phyloP scores from a whole-genome alignment of 2,329 filamentous ascomycete genomes.

The Atkinsonella hypoxylon region DNA sequence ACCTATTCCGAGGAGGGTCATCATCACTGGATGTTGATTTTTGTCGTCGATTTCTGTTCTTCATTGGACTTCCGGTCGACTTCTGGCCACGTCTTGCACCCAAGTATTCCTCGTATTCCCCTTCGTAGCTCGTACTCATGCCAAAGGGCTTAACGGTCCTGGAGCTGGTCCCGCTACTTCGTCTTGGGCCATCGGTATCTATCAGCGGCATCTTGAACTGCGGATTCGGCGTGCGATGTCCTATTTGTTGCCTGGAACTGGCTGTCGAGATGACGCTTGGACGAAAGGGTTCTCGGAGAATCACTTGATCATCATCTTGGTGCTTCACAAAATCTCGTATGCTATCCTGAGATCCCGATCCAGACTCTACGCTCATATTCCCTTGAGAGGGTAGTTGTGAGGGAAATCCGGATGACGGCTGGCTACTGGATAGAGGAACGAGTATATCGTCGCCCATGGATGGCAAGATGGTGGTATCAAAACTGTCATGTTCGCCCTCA shows the following conservation, averaged over 20 bases:
- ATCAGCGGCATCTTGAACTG: conserved; percentile 42
- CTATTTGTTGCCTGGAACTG: conserved; percentile 10
- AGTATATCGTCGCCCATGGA: conserved; percentile 27
- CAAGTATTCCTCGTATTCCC: conserved; percentile 15
- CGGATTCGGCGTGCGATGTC: conserved; percentile 32
- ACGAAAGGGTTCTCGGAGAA: conserved; percentile 41
- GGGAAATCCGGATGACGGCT: conserved; percentile 24
- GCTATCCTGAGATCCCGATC: conserved; percentile 41
- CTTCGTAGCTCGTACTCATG: conserved; percentile 10
- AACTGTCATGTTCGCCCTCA: conserved; percentile 48
- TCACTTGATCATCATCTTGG: conserved; percentile 43
- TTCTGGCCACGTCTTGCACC: conserved; percentile 16
- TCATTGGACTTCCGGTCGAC: conserved; percentile 13
- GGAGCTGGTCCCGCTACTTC: conserved; percentile 18
- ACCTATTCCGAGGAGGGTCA: conserved; percentile 10
- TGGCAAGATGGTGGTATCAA: conserved; percentile 42
- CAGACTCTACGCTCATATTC: conserved; percentile 19
- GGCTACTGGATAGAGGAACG: conserved; percentile 26
- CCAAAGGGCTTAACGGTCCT: conserved; percentile 20
- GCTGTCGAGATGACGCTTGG: conserved; percentile 37
- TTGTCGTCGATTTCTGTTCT: conserved; percentile 11
- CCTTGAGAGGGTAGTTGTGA: conserved; percentile 32
- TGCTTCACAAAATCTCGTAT: conserved; percentile 40
- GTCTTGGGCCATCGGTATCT: conserved; percentile 26
- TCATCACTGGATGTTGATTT: conserved; percentile 7